Base-by-base conservation (phyloP, 2,329 filamentous ascomycete genomes). In the Fusarium chlamydosporum region DNA sequence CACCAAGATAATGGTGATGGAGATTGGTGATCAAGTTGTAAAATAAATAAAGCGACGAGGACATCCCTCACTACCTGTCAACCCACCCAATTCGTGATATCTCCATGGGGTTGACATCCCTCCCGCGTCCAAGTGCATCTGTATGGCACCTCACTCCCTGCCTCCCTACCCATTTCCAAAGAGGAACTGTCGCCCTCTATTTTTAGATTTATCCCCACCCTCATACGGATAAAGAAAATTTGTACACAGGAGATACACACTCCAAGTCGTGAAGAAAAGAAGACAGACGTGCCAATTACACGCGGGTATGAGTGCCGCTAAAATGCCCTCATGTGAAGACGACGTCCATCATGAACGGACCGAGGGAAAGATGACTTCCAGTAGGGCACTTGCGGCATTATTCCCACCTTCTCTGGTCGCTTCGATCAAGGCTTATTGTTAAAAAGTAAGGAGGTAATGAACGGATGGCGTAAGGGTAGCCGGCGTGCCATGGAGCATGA, bases 401-500 rank as follows among this genome's bases (percentile, higher is more conserved):
- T 57, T 61, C 56, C 53, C 56, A 66, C 67, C 42, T 68, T 70
- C 65, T 70, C 68, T 64, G 61, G 67, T 74, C 70, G 73, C 65
- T 74, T 74, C 71, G 72, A 67, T 71, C 60, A 74, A 72, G 61
- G 60, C 48, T 63, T 69, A 67, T 72, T 72, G 61, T 27, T 50
- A 20, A 74, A 72, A 67, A 68, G 64, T 72, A 73, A 69, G 67
- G 69, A 55, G 71, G 45, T 72, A 80, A 81, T 75, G 80, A 82
- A 75, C 75, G 80, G 78, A 81, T 75, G 78, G 79, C 76, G 75
- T 78, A 80, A 75, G 74, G 76, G 66, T 56, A 65, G 72, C 62
- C 68, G 65, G 67, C 59, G 67, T 67, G 58, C 64, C 65, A 50
- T 71, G 61, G 71, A 72, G 70, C 70, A 69, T 73, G 65, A 59